phyloP scores from a whole-genome alignment of 1,139 yeast species.

The Scheffersomyces stambukii region DNA sequence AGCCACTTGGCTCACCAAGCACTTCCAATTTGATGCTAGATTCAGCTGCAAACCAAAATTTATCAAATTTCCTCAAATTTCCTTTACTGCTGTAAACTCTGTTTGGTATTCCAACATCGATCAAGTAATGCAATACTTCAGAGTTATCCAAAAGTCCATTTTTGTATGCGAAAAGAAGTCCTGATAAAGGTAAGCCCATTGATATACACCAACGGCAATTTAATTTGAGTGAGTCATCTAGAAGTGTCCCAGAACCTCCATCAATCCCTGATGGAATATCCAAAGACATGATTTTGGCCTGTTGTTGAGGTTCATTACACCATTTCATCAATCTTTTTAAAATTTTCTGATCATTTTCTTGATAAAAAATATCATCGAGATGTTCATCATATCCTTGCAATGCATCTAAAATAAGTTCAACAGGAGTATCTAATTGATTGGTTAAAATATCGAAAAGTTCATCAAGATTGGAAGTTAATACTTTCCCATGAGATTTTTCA shows the following conservation, averaged over 20 bases:
- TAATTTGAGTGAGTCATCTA: conserved; percentile 27
- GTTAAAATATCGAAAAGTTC: conserved; percentile 28
- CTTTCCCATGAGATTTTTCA: conserved; percentile 44
- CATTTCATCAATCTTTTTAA: conserved; percentile 55
- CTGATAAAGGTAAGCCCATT: conserved; percentile 70
- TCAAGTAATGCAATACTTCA: conserved; percentile 52
- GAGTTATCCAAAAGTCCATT: conserved; percentile 30
- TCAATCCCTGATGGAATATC: conserved; percentile 86
- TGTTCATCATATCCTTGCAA: conserved; percentile 80
- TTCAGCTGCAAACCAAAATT: conserved; percentile 41
- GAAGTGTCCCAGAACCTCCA: conserved; percentile 69
- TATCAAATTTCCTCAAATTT: conserved; percentile 42
- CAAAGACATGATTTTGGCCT: conserved; percentile 57
- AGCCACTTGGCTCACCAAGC: no score
- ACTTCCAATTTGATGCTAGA: conserved; percentile 24
- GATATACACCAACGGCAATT: conserved; percentile 57
- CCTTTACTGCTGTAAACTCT: conserved; percentile 37
- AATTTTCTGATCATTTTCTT: conserved; percentile 36
- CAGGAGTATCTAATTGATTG: conserved; percentile 61
- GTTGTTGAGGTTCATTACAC: conserved; percentile 56
- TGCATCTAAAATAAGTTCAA: conserved; percentile 76
- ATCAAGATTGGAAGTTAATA: conserved; percentile 29
- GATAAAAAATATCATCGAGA: conserved; percentile 45
- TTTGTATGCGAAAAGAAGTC: conserved; percentile 59
- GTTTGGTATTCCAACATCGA: conserved; percentile 75